Percentiles rank a stretch among this genome's conserved stretches.
These are phyloP conservation scores for Picochlorum sp. DNA, from an alignment of 139 green algal genomes.

Conservation along the genomic window DNA sequence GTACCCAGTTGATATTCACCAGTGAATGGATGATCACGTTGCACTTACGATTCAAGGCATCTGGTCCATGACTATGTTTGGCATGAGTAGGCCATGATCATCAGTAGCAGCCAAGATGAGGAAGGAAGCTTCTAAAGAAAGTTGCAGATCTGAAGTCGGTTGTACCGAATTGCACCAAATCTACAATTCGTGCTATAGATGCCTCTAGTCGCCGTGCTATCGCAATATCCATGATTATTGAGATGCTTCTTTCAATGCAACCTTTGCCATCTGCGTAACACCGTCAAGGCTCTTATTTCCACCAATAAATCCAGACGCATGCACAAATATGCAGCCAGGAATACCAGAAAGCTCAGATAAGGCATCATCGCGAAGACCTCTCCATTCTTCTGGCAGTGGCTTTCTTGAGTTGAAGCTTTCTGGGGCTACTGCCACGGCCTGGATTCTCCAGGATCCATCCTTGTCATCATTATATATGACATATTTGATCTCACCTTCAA, in stretches of 20 bases:
- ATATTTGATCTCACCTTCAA: slow-evolving; percentile 41
- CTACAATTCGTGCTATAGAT: too few relatives aligned
- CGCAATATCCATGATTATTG: too few relatives aligned
- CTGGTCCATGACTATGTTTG: too few relatives aligned
- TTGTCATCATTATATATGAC: slow-evolving; percentile 71
- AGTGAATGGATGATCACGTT: too few relatives aligned
- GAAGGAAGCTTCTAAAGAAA: too few relatives aligned
- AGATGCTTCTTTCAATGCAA: slow-evolving; percentile 22
- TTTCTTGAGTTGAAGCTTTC: slow-evolving; percentile 78
- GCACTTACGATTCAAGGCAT: too few relatives aligned
- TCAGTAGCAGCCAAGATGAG: too few relatives aligned
- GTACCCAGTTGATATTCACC: too few relatives aligned
- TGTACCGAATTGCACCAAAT: too few relatives aligned
- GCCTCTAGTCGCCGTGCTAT: too few relatives aligned
- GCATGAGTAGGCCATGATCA: too few relatives aligned
- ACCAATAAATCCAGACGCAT: slow-evolving; percentile 88
- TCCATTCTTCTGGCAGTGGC: slow-evolving; percentile 75
- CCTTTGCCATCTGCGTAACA: slow-evolving; percentile 56
- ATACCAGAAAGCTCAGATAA: slow-evolving; percentile 68
- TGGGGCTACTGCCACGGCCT: slow-evolving; percentile 64
- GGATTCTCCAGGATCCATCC: slow-evolving; percentile 72
- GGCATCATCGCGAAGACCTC: slow-evolving; percentile 76
- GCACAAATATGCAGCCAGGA: slow-evolving; percentile 79
- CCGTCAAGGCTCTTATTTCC: slow-evolving; percentile 76
- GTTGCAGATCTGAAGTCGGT: too few relatives aligned